Percentiles rank a stretch among this genome's conserved stretches.
phyloP scores from a whole-genome alignment of 805 yeast species.

The Kodamaea neixiangensis region DNA sequence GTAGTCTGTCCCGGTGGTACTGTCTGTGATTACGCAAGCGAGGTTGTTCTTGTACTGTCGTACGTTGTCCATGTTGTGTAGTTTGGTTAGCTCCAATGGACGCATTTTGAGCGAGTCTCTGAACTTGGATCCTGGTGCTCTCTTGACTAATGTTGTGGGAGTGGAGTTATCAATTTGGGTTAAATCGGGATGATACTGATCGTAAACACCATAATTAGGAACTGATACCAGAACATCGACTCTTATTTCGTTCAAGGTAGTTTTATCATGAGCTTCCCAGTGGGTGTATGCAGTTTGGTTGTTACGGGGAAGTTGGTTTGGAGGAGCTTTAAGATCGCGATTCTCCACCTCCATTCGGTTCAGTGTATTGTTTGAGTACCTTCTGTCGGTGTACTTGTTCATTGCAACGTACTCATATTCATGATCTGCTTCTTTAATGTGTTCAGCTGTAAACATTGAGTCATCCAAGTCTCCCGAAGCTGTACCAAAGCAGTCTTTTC shows the following conservation, averaged over 20 bases:
- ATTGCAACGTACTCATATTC: conserved; percentile 15
- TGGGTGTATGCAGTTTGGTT: conserved; percentile 30
- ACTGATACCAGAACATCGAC: neutral
- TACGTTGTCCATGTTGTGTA: conserved; percentile 25
- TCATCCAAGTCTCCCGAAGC: conserved; percentile 9
- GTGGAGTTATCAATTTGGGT: conserved; percentile 16
- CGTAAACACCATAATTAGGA: conserved; percentile 7
- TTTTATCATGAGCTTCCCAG: conserved; percentile 33
- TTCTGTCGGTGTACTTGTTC: conserved; percentile 14
- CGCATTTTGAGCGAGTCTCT: conserved; percentile 32
- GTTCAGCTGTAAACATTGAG: neutral
- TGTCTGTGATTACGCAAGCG: conserved; percentile 22
- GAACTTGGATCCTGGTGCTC: conserved; percentile 39
- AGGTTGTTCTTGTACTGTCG: conserved; percentile 46
- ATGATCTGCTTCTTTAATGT: neutral
- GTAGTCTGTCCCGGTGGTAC: conserved; percentile 14
- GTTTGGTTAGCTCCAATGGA: conserved; percentile 21
- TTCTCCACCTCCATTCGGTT: neutral
- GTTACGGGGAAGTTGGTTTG: conserved; percentile 21
- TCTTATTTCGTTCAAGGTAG: conserved; percentile 14
- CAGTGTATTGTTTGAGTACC: conserved; percentile 16
- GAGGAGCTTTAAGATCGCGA: neutral
- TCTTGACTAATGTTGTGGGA: conserved; percentile 20
- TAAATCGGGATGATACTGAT: conserved; percentile 16
- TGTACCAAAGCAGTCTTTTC: conserved; percentile 12